Percentiles rank a stretch among this genome's conserved stretches.
Conservation (phyloP, 805 yeast genomes). For the Kurtzmaniella fragi region DNA sequence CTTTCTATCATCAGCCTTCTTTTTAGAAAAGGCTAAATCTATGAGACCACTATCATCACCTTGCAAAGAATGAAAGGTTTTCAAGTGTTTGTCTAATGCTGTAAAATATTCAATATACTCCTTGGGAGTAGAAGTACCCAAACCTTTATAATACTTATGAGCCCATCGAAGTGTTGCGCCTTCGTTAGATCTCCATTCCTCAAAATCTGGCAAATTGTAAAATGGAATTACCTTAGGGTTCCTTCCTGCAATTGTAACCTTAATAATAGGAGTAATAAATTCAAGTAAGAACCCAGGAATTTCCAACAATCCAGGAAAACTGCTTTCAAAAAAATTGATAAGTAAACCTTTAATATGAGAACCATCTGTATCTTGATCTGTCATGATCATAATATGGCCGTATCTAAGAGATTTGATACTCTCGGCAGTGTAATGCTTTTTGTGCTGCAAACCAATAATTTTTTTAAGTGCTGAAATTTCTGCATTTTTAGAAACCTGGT, state of each 20-base stretch:
- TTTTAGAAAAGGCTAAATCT: slow-evolving; percentile 91
- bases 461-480: slow-evolving; percentile 95
- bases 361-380: slow-evolving; percentile 99
- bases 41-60: slow-evolving; percentile 72
- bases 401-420: slow-evolving; percentile 75
- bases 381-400: slow-evolving; percentile 98
- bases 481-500: slow-evolving; percentile 85
- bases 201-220: slow-evolving; percentile 94
- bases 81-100: slow-evolving; percentile 79
- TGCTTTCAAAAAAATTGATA: slow-evolving; percentile 86
- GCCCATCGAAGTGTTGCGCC: slow-evolving; percentile 76
- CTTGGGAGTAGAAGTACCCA: slow-evolving; percentile 84
- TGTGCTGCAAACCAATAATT: slow-evolving; percentile 93
- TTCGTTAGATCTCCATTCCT: slow-evolving; percentile 83
- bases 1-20: slow-evolving; percentile 94
- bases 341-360: slow-evolving; percentile 95
- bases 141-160: slow-evolving; percentile 95
- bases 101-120: slow-evolving; percentile 89
- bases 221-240: slow-evolving; percentile 61
- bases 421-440: slow-evolving; percentile 61
- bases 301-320: slow-evolving; percentile 88
- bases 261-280: slow-evolving; percentile 94
- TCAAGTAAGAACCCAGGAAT: slow-evolving; percentile 91
- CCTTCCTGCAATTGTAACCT: slow-evolving; percentile 67
- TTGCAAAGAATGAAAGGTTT: slow-evolving; percentile 75